Base-by-base conservation (phyloP, 305 asterid genomes). In the Euphrasia arctica region DNA sequence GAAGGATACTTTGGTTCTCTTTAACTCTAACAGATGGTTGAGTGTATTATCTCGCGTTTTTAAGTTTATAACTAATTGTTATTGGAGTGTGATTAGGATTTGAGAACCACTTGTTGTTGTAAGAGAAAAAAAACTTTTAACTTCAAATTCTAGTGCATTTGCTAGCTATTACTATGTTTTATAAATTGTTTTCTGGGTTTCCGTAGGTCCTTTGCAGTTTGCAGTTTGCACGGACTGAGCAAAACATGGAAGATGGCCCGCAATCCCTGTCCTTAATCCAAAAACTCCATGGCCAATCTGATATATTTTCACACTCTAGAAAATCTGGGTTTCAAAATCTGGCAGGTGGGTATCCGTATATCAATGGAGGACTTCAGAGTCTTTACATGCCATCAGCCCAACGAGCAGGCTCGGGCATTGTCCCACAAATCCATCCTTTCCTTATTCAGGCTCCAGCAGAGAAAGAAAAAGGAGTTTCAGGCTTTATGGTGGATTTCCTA, bases 401-500 rank as follows among this genome's bases (percentile, higher is more conserved):
- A 34, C 68, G 63, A 50, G 63, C 67, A 54, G 76, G 67, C 68
- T 61, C 45, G 36, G 81, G 65, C 28, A 65, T 60, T 66, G 70
- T 55, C 73, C 67, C 80, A 51, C 55, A 78, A 9, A 34, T 49
- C 62, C 60, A 75, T 58, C 80, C 80, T 54, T 75, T 82, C 48
- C 54, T 76, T 50, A 68, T 82, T 63, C 77, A 28, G 49, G 63
- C 91, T 52, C 86, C 88, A 51, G 69, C 65, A 1, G 88, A 82
- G 58, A 74, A 72, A 43, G 83, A 79, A 22, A 79, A 72, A 66
- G 68, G 79, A 15, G 68, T 79, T 64, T 54, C 72, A 54, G 68
- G 76, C 58, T 81, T 84, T 57, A 34, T 78, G 71, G 78, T 75
- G 70, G 90, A 84, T 75, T 81, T 81, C 71, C 83, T 84, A 68